Base-by-base conservation (phyloP, 805 yeast species). In the Yarrowia deformans region DNA sequence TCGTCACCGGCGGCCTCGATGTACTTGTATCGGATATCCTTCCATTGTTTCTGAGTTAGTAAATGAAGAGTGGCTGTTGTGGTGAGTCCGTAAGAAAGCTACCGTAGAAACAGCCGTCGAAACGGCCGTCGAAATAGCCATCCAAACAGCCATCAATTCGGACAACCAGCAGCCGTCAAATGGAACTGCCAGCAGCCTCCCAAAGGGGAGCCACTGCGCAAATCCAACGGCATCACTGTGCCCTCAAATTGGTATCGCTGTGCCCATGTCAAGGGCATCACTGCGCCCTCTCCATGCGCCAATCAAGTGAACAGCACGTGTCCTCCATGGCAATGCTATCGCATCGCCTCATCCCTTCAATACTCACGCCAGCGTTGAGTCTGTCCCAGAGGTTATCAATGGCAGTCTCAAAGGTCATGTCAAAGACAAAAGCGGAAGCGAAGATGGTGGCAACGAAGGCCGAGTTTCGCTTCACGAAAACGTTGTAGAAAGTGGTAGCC, bases 401-500 rank as follows among this genome's bases (percentile, higher is more conserved):
- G 68, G 78, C 72, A 39, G 72, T 71, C 74, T 77, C 75, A 77
- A 79, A 80, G 52, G 72, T 78, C 77, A 79, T 74, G 72, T 79
- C 81, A 86, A 93, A 92, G 72, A 88, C 87, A 77, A 93, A 93
- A 60, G 98, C 93, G 75, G 90, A 87, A 64, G 87, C 89, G 74
- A 93, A 89, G 71, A 93, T 84, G 72, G 95, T 83, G 73, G 91
- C 91, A 72, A 93, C 97, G 81, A 85, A 91, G 72, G 90, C 84
- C 60, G 98, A 86, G 87, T 94, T 93, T 86, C 97, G 91, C 86
- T 91, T 91, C 86, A 91, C 88, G 69, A 90, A 75, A 45, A 84
- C 80, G 85, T 87, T 88, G 86, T 86, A 87, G 71, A 88, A 76
- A 56, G 86, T 78, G 54, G 89, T 77, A 74, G 80, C 76, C 71